Evolutionary conservation across 2,329 filamentous ascomycete genomes (phyloP), one percentile per base, ranked within the genome.

Genomic region (Sordariomycetes sp.): DNA sequence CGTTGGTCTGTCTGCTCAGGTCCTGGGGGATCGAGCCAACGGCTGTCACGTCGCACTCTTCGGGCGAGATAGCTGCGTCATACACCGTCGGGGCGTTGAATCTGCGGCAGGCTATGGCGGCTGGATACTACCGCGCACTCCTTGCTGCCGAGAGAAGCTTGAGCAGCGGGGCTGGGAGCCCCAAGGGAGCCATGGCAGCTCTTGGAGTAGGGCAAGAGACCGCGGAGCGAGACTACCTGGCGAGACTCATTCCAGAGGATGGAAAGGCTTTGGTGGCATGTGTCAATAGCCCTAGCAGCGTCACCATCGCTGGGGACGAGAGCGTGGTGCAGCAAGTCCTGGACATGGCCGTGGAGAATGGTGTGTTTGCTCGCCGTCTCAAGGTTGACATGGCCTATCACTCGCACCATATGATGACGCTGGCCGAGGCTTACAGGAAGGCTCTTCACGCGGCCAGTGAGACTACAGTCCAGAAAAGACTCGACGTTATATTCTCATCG

Each of bases 161-260:
- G 5, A 28, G 20, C 2, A n/a, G n/a, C n/a, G n/a, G n/a, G n/a
- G n/a, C n/a, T n/a, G n/a, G n/a, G n/a, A n/a, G n/a, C n/a, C n/a
- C n/a, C n/a, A 31, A 35, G 3, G 48, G 49, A 5, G 46, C 40
- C 30, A 59, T 59, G 55, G 45, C 54, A 20, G 51, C 55, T 3
- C 47, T 54, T 12, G 50, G 47, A 7, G 39, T 54, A 72, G 0
- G 53, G 61, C 7, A 77, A 77, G 73, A 58, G 75, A 47, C 72
- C 72, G n/a, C n/a, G n/a, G n/a, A n/a, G n/a, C n/a, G n/a, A n/a
- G n/a, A n/a, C n/a, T n/a, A n/a, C n/a, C n/a, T n/a, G n/a, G n/a
- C n/a, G n/a, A n/a, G 21, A 21, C 19, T 17, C 5, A 17, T 27
- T 12, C 15, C n/a, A n/a, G n/a, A n/a, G n/a, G n/a, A 15, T 7